A percentile compares a stretch with the other conserved stretches of the same genome.
These are phyloP conservation scores for Xylaria sp. DNA, from an alignment of 2,329 filamentous ascomycete genomes.

Conservation along the genomic window DNA sequence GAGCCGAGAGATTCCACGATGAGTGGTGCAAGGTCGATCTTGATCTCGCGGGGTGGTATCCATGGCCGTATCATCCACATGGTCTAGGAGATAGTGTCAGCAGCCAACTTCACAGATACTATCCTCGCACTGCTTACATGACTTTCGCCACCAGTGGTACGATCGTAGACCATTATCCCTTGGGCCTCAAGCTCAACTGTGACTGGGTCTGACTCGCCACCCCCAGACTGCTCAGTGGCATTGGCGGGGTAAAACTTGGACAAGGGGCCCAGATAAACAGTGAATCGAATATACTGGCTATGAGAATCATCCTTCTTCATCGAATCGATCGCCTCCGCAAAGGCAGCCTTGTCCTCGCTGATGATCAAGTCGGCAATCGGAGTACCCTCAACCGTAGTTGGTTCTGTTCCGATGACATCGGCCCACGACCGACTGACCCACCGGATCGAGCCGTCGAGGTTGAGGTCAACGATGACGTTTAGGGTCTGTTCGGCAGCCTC, in stretches of 20 bases:
- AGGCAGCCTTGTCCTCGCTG: conserved; percentile 75
- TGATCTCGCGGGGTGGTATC: conserved; percentile 84
- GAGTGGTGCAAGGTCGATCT: conserved; percentile 87
- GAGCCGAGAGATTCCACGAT: conserved; percentile 93
- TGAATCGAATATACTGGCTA: conserved; percentile 86
- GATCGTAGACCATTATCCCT: conserved; percentile 97
- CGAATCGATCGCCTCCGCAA: conserved; percentile 80
- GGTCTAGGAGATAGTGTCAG: conserved; percentile 63
- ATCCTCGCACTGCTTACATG: conserved; percentile 67
- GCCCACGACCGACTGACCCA: conserved; percentile 98
- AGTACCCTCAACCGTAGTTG: conserved; percentile 73
- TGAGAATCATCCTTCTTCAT: conserved; percentile 93
- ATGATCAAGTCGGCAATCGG: conserved; percentile 80
- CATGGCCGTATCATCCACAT: conserved; percentile 99
- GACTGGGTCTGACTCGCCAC: conserved; percentile 46
- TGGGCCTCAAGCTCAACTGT: conserved; percentile 87
- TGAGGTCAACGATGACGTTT: conserved; percentile 94
- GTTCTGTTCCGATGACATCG: conserved; percentile 82
- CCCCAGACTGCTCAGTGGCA: conserved; percentile 42
- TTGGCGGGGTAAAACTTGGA: conserved; percentile 63
- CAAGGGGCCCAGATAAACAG: conserved; percentile 68
- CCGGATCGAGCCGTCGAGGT: conserved; percentile 84
- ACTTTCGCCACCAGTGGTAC: conserved; percentile 80
- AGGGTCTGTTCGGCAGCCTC: conserved; percentile 95
- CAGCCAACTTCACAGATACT: conserved; percentile 9